Evolutionary conservation across 495 filamentous ascomycete species (phyloP).

Genomic region (Pseudomonodictys pantanalensis): DNA sequence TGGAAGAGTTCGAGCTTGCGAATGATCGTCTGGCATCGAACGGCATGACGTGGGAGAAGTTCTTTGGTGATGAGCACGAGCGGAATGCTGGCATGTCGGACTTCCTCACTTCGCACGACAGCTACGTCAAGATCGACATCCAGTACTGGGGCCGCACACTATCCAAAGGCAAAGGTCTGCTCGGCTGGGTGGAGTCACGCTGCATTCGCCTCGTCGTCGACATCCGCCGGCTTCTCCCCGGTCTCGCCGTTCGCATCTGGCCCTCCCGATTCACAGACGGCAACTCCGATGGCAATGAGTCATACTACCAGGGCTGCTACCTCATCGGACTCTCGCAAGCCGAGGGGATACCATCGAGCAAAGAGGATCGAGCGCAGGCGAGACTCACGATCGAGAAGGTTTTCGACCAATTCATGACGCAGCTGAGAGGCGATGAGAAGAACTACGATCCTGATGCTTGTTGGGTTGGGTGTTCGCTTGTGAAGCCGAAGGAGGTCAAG

Average conservation of each 20-base stretch:
- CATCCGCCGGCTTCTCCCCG: conserved; percentile 46
- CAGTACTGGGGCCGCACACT: conserved; percentile 55
- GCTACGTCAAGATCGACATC: conserved; percentile 52
- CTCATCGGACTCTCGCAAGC: conserved; percentile 53
- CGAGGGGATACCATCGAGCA: conserved; percentile 9
- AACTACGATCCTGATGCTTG: conserved; percentile 49
- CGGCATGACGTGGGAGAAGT: conserved; percentile 44
- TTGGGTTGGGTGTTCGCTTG: conserved; percentile 49
- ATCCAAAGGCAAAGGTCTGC: conserved; percentile 45
- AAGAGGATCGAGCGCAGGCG: conserved; percentile 39
- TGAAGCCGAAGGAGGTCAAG: conserved; percentile 42
- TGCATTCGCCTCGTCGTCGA: conserved; percentile 52
- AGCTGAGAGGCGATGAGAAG: conserved; percentile 46
- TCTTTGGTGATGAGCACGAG: conserved; percentile 36
- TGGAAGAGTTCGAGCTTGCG: conserved; percentile 50
- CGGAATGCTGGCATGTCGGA: conserved; percentile 31
- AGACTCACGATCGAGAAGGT: conserved; percentile 39
- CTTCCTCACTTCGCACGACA: conserved; percentile 48
- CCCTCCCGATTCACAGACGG: conserved; percentile 50
- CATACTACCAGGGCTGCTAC: conserved; percentile 53
- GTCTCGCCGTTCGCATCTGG: conserved; percentile 54
- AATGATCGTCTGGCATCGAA: conserved; percentile 36
- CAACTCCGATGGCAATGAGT: conserved; percentile 18
- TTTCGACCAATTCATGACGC: conserved; percentile 49
- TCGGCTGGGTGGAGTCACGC: conserved; percentile 57